Conservation (phyloP, 164 flowering plant species). For the Vitis riparia region DNA sequence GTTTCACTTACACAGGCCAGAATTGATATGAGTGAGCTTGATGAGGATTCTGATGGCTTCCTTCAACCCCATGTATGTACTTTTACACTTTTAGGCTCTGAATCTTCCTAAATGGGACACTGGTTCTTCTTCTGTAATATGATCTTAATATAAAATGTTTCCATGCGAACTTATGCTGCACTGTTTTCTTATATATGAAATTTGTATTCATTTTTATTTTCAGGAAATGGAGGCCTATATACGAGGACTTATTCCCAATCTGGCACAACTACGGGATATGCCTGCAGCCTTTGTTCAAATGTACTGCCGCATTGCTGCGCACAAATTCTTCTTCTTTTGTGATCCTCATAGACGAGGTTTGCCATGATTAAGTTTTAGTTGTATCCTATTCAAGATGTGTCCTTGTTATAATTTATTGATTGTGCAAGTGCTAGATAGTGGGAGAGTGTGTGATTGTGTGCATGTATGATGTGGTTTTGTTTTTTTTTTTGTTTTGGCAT, state of each 20-base stretch:
- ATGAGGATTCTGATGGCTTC: slow-evolving; percentile 98
- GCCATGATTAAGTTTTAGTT: slow-evolving; percentile 4
- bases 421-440: no score
- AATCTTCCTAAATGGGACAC: not conserved
- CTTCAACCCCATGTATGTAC: slow-evolving; percentile 82
- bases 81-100: not conserved
- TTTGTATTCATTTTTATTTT: slow-evolving; percentile 7
- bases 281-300: slow-evolving; percentile 78
- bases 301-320: slow-evolving; percentile 97
- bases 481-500: not conserved
- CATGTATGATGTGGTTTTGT: no score
- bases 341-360: slow-evolving; percentile 97
- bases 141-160: not conserved
- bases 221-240: slow-evolving; percentile 98
- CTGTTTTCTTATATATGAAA: not conserved
- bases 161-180: not conserved
- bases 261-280: slow-evolving; percentile 96
- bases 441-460: no score
- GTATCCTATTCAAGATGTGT: not conserved
- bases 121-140: not conserved
- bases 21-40: slow-evolving; percentile 99
- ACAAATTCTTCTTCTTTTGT: slow-evolving; percentile 96
- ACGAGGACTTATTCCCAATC: slow-evolving; percentile 92
- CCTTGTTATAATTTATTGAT: no score
- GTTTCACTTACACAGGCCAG: slow-evolving; percentile 99